Evolutionary conservation across 1,284 basidiomycete species (phyloP), one percentile per base, ranked within the genome.

Genomic region (Cutaneotrichosporon cavernicola): DNA sequence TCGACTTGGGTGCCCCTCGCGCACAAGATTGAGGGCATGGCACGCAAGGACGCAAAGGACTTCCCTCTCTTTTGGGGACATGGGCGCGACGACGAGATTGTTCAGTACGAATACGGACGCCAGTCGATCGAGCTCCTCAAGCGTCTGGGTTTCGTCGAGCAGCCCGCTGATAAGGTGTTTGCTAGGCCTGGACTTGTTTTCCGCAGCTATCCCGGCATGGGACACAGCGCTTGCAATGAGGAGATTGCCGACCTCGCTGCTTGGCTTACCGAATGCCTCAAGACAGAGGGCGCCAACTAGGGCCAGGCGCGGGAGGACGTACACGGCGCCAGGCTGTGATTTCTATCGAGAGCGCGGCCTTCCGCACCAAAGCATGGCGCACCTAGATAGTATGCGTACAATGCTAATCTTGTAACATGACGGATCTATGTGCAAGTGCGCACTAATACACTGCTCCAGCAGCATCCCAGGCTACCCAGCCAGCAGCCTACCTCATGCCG

Each of bases 41-140:
- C 56, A 30, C 56, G 62, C 51, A 53, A 50, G 40, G 56, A 70
- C 36, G 76, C 77, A 22, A 81, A 83, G 62, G 83, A 85, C 14
- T 82, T 86, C n/a, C 89, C 91, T 1, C 84, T 94, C 43, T 95
- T 95, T 82, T 91, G 90, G 88, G 94, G 90, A 7, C 91, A 93
- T 69, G 93, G 93, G 9, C 85, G 82, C n/a, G 81, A 79, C 36
- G 93, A 97, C 77, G 86, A 86, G 10, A 83, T 95, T 14, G 88
- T 95, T 61, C 83, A 83, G 61, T 84, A 83, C 68, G 67, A 77
- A 52, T 81, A 73, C 70, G 84, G 85, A 43, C 73, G 82, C 63
- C 77, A 79, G 60, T 88, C 88, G 18, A 79, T 84, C 53, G 83
- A 86, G 13, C 84, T 85, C 66, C 80, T 92, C 64, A 73, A 81